Conservation (phyloP, 2,329 filamentous ascomycete genomes). For the Paraphoma sp. region DNA sequence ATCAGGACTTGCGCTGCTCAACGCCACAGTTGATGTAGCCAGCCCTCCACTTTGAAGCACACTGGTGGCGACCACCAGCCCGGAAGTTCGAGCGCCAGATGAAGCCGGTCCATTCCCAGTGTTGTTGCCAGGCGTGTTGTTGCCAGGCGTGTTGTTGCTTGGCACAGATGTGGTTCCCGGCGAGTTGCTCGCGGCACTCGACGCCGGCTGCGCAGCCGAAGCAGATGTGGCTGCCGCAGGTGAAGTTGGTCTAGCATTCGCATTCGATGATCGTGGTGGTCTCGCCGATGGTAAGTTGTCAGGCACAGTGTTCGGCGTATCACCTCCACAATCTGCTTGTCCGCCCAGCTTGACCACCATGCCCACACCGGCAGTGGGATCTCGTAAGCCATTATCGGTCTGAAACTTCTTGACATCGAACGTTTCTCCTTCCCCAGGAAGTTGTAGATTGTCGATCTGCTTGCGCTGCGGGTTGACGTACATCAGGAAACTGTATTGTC, state of each 20-base stretch:
- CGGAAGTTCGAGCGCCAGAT: not conserved
- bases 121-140: not conserved
- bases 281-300: constrained; percentile 8
- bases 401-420: constrained; percentile 41
- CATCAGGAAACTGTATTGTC: constrained; percentile 44
- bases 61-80: not conserved
- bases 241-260: constrained; percentile 3
- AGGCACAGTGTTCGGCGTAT: constrained; percentile 9
- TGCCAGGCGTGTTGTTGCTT: not conserved
- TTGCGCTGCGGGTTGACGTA: constrained; percentile 34
- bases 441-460: constrained; percentile 26
- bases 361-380: constrained; percentile 37
- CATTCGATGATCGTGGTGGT: constrained; percentile 1
- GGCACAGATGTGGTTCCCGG: not conserved
- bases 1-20: constrained; percentile 4
- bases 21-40: constrained; percentile 6
- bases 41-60: constrained; percentile 1
- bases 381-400: constrained; percentile 34
- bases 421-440: constrained; percentile 30
- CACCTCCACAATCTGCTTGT: constrained; percentile 20
- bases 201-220: not conserved
- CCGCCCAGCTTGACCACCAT: constrained; percentile 45
- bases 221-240: not conserved
- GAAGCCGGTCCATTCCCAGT: not conserved
- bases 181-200: constrained; percentile 3